Base-by-base conservation (phyloP, 345 rosid genomes). In the Gossypium sturtianum region DNA sequence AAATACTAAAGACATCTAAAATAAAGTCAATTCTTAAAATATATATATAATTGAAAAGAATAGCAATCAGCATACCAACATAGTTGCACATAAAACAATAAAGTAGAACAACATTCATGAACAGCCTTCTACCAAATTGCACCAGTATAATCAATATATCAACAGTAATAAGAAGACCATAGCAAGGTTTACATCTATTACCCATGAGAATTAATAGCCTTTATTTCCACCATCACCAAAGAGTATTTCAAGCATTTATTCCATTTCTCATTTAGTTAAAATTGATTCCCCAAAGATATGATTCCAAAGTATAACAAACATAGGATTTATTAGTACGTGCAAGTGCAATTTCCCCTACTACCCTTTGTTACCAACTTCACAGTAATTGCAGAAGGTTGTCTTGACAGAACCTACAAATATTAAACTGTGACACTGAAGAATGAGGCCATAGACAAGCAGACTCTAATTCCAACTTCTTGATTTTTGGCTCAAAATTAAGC, bases 211-310 rank as follows among this genome's bases (percentile, higher is more conserved):
- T 25, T 60, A 34, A 60, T 29, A 27, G 43, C 3, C 44, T 29
- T 61, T 2, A 61, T 25, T 34, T 43, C 27, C 3, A 61, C 4
- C 34, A 13, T 7, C 66, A 29, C 44, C 11, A 34, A 27, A 61
- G 44, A 61, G 66, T n/a, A 66, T 44, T 20, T 66, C 52, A 44
- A 66, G 45, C 34, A 66, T 66, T 65, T 44, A 66, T 66, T 66
- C 52, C 70, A 20, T 66, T 66, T 66, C 34, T 6, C 11, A 45
- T 5, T n/a, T 7, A 61, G 44, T 29, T 61, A 16, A 61, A 61
- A 7, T 6, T 15, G 13, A 6, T 22, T 27, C 29, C 2, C 15
- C 7, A 17, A 27, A 29, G 10, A 61, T 61, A 61, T 29, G 44
- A 61, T 29, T 66, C 6, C n/a, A 66, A 10, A 5, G 7, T 45